Percentiles rank a stretch among this genome's conserved stretches.
Evolutionary conservation across 1,139 yeast species (phyloP).

Genomic region (Yamadazyma epiphylla): DNA sequence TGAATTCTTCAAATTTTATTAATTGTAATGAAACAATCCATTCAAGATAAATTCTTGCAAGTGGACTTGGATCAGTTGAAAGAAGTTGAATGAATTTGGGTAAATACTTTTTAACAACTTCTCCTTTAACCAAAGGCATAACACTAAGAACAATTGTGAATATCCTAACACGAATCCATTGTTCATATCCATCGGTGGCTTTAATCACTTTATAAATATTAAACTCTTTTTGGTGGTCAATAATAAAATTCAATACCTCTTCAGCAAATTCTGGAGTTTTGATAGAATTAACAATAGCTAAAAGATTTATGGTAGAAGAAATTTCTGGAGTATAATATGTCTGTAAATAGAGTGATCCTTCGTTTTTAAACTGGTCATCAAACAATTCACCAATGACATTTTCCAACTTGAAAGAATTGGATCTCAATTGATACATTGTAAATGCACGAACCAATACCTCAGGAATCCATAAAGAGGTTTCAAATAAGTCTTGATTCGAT

Average conservation of each 20-base stretch:
- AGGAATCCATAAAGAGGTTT: conserved; percentile 49
- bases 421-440: conserved; percentile 50
- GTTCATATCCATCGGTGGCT: conserved; percentile 66
- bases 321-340: conserved; percentile 63
- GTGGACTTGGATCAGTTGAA: conserved; percentile 66
- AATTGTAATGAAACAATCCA: conserved; percentile 62
- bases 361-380: conserved; percentile 32
- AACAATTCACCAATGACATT: conserved; percentile 48
- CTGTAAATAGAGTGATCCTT: conserved; percentile 38
- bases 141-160: conserved; percentile 49
- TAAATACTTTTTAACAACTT: conserved; percentile 13
- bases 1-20: conserved; percentile 14
- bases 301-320: conserved; percentile 47
- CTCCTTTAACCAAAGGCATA: conserved; percentile 20
- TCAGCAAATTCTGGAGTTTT: conserved; percentile 31
- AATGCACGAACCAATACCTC: conserved; percentile 46
- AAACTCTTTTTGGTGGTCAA: conserved; percentile 36
- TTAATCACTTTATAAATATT: conserved; percentile 48
- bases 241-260: conserved; percentile 37
- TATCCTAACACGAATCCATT: conserved; percentile 57
- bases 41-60: conserved; percentile 69
- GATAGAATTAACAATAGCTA: conserved; percentile 40
- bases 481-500: conserved; percentile 25
- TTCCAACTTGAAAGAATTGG: conserved; percentile 60
- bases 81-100: conserved; percentile 21